Percentiles rank a stretch among this genome's conserved stretches.
These are phyloP conservation scores for Phytophthora chlamydospora DNA, from an alignment of 352 stramenopile species.

Conservation along the genomic window DNA sequence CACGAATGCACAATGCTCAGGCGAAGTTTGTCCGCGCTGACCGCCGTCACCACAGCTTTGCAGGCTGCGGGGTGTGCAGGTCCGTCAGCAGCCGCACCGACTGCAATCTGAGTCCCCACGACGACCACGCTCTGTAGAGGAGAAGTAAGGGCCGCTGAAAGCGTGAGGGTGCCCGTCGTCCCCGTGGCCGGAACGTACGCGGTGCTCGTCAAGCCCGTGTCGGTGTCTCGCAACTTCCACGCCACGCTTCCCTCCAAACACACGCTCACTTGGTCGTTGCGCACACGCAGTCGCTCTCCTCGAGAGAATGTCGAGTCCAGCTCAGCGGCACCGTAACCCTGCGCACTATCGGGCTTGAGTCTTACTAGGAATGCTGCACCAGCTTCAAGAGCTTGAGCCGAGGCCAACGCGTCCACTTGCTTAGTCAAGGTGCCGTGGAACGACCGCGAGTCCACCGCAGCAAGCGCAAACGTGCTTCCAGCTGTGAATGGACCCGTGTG, in stretches of 20 bases:
- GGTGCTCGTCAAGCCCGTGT: conserved; percentile 37
- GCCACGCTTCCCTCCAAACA: conserved; percentile 68
- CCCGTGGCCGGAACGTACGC: conserved; percentile 31
- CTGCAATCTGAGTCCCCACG: conserved; percentile 43
- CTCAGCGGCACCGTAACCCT: conserved; percentile 44
- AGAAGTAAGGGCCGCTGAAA: conserved; percentile 40
- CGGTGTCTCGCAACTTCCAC: conserved; percentile 45
- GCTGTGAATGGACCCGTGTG: conserved; percentile 69
- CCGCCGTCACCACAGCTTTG: conserved; percentile 22
- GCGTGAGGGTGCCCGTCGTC: conserved; percentile 38
- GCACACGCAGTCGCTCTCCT: conserved; percentile 67
- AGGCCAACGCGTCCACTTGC: conserved; percentile 59
- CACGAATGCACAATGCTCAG: conserved; percentile 29
- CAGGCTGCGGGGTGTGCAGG: conserved; percentile 33
- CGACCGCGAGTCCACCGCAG: conserved; percentile 48
- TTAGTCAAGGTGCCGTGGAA: conserved; percentile 56
- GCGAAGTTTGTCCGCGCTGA: conserved; percentile 23
- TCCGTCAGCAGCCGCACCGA: conserved; percentile 32
- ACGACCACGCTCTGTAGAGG: conserved; percentile 40
- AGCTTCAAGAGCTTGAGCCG: conserved; percentile 31
- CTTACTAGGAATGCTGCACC: conserved; percentile 58
- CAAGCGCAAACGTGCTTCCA: conserved; percentile 70
- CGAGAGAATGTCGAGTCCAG: conserved; percentile 53
- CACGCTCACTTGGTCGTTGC: conserved; percentile 61
- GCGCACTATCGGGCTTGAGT: conserved; percentile 38